Evolutionary conservation across 331 rosid genomes (phyloP).

Genomic region (Dryas integrifolia): DNA sequence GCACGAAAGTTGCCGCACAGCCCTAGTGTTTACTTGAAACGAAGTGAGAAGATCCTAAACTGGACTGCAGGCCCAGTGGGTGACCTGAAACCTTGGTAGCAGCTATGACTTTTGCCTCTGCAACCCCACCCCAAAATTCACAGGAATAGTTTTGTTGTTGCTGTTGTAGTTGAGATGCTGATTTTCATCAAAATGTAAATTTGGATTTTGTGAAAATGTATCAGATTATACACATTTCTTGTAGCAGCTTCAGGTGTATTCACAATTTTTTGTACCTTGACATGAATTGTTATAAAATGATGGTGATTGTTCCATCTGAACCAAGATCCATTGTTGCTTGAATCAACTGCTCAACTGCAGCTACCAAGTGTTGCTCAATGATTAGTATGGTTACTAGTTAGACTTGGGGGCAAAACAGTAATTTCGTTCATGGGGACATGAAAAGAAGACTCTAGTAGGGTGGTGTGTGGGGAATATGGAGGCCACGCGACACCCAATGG

Average conservation of each 20-base stretch:
- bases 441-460: conserved; percentile 10
- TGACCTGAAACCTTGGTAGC: conserved; percentile 93
- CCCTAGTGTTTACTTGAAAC: conserved; percentile 54
- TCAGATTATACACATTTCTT: background rate
- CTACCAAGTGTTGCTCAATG: too few species aligned
- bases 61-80: conserved; percentile 94
- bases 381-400: background rate
- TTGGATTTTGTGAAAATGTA: background rate
- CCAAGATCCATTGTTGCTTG: background rate
- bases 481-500: conserved; percentile 49
- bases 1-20: conserved; percentile 86
- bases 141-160: background rate
- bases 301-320: conserved; percentile 12
- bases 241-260: too few species aligned
- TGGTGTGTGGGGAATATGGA: conserved; percentile 39
- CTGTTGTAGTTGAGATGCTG: conserved; percentile 9
- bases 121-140: background rate
- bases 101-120: background rate
- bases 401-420: background rate
- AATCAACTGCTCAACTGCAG: background rate
- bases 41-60: conserved; percentile 63
- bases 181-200: conserved; percentile 11
- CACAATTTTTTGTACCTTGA: background rate
- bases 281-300: background rate
- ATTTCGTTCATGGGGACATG: background rate